phyloP scores from a whole-genome alignment of 2,329 filamentous ascomycete species.

The Penicillium sp. region DNA sequence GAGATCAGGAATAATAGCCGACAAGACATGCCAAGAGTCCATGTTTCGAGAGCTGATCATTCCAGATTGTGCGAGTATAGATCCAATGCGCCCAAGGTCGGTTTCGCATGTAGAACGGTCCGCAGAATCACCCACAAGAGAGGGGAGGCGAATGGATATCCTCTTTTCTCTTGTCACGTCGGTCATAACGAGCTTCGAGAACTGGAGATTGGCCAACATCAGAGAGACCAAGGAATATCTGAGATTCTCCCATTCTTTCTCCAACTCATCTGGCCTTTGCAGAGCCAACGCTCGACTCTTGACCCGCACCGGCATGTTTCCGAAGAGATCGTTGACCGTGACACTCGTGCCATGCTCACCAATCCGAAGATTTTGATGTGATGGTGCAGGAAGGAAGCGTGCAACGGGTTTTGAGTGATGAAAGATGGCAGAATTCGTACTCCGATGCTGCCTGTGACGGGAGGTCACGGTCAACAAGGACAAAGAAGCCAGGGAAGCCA shows the following conservation, averaged over 20 bases:
- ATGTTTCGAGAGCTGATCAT: slow-evolving; percentile 56
- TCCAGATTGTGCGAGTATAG: slow-evolving; percentile 64
- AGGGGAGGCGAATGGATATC: slow-evolving; percentile 29
- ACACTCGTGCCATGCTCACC: slow-evolving; percentile 71
- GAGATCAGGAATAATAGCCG: slow-evolving; percentile 62
- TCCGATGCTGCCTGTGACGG: slow-evolving; percentile 52
- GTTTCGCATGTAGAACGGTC: slow-evolving; percentile 6
- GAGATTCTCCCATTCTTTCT: slow-evolving; percentile 66
- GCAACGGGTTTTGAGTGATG: slow-evolving; percentile 67
- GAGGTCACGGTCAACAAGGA: slow-evolving; percentile 78
- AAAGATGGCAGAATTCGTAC: slow-evolving; percentile 63
- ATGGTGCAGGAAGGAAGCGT: slow-evolving; percentile 61
- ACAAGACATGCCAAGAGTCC: slow-evolving; percentile 67
- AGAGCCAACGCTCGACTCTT: slow-evolving; percentile 67
- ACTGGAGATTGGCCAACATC: slow-evolving; percentile 65
- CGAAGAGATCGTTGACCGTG: slow-evolving; percentile 77
- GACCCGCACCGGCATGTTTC: slow-evolving; percentile 84
- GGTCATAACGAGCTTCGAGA: slow-evolving; percentile 58
- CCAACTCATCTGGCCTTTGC: slow-evolving; percentile 52
- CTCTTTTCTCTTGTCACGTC: slow-evolving; percentile 48
- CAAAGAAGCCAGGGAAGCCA: slow-evolving; percentile 72
- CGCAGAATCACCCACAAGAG: background rate
- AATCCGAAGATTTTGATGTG: slow-evolving; percentile 56
- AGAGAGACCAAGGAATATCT: slow-evolving; percentile 60
- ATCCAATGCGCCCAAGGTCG: slow-evolving; percentile 40